A percentile compares a stretch with the other conserved stretches of the same genome.
Conservation (phyloP, 768 basidiomycete species). For the Lentinula edodes region DNA sequence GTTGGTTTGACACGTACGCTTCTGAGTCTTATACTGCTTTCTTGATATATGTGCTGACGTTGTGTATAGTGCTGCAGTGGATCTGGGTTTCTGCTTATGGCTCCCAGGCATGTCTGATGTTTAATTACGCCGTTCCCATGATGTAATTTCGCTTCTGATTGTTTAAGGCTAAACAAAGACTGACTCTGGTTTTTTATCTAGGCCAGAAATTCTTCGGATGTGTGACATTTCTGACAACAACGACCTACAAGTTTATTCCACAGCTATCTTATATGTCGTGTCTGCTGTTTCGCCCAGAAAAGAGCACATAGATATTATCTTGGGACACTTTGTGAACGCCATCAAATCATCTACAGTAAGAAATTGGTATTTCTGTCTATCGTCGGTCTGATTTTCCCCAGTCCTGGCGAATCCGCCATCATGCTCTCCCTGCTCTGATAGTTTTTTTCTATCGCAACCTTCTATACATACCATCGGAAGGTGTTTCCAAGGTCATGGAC, state of each 20-base stretch:
- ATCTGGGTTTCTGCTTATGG: conserved; percentile 74
- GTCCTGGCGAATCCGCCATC: conserved; percentile 90
- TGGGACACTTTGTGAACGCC: conserved; percentile 58
- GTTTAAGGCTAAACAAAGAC: background rate
- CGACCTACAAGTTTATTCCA: conserved; percentile 77
- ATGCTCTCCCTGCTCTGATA: conserved; percentile 82
- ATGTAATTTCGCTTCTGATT: conserved; percentile 46
- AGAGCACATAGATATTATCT: conserved; percentile 56
- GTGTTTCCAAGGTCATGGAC: conserved; percentile 72
- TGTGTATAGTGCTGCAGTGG: conserved; percentile 63
- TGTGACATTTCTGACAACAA: conserved; percentile 83
- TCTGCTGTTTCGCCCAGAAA: conserved; percentile 75
- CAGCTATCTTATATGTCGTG: conserved; percentile 74
- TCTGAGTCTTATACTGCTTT: background rate
- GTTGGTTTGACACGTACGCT: conserved; percentile 77
- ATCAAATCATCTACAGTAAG: conserved; percentile 75
- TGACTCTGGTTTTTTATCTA: conserved; percentile 21
- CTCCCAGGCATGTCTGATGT: conserved; percentile 65
- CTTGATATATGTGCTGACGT: conserved; percentile 10
- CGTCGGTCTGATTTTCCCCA: conserved; percentile 33
- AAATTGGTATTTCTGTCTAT: conserved; percentile 32
- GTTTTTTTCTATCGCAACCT: conserved; percentile 92
- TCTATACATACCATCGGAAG: conserved; percentile 62
- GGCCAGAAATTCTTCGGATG: conserved; percentile 86
- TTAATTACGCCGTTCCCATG: conserved; percentile 72